phyloP scores from a whole-genome alignment of 768 basidiomycete genomes.

The Hypsizygus marmoreus region DNA sequence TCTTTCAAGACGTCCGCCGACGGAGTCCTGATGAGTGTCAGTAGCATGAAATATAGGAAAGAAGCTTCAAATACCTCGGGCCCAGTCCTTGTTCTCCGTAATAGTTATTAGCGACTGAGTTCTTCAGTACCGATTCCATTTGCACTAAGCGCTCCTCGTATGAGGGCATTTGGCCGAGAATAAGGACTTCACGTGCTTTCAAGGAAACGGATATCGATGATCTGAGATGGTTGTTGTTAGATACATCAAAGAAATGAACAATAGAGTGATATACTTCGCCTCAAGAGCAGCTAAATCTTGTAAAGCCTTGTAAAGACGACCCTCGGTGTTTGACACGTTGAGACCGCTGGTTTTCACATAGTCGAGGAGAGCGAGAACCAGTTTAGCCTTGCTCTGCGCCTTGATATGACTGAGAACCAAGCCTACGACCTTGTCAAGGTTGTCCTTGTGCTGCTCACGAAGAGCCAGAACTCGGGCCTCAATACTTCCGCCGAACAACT shows the following conservation, averaged over 20 bases:
- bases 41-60: conserved; percentile 3
- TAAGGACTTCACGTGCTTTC: conserved; percentile 96
- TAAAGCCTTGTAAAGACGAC: conserved; percentile 72
- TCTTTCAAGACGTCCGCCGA: conserved; percentile 87
- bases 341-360: conserved; percentile 82
- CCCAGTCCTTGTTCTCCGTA: conserved; percentile 82
- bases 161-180: conserved; percentile 94
- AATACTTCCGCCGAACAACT: conserved; percentile 90
- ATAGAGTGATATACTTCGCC: conserved; percentile 61
- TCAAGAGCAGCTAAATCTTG: conserved; percentile 85
- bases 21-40: conserved; percentile 58
- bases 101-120: conserved; percentile 81
- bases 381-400: conserved; percentile 88
- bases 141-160: conserved; percentile 92
- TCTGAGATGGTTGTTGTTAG: conserved; percentile 35
- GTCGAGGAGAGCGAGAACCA: conserved; percentile 85
- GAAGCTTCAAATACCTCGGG: conserved; percentile 48
- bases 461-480: conserved; percentile 89
- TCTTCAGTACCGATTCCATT: conserved; percentile 92
- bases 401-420: conserved; percentile 96
- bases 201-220: conserved; percentile 90
- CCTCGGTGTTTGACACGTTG: conserved; percentile 75
- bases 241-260: background rate
- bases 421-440: conserved; percentile 83
- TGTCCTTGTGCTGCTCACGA: conserved; percentile 90